Evolutionary conservation across 208 protist species (phyloP).

Genomic region (Crithidia sp.): DNA sequence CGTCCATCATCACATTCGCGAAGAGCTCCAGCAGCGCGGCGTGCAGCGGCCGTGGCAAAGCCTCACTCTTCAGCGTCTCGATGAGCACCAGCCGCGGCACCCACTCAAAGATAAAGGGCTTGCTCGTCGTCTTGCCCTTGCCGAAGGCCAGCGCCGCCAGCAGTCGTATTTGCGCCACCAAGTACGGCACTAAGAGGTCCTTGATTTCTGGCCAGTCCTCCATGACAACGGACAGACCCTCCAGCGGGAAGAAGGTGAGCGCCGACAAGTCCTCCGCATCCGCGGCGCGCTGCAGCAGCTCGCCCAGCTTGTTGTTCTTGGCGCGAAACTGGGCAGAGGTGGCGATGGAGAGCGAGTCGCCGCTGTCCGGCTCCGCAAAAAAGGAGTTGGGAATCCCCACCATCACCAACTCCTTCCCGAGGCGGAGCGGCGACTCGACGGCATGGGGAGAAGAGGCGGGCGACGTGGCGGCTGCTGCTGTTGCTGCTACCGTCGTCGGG

Average conservation of each 20-base stretch:
- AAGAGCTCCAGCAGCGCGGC: conserved; percentile 47
- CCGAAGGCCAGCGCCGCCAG: conserved; percentile 40
- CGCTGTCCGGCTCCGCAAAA: conserved; percentile 21
- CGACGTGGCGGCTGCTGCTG: not conserved
- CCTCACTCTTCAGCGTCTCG: conserved; percentile 23
- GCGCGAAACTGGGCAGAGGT: conserved; percentile 34
- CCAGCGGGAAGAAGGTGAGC: conserved; percentile 42
- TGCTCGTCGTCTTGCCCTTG: conserved; percentile 14
- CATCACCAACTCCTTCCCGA: conserved; percentile 21
- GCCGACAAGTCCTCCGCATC: conserved; percentile 23
- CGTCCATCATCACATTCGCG: conserved; percentile 34
- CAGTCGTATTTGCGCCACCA: conserved; percentile 39
- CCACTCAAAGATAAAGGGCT: conserved; percentile 36
- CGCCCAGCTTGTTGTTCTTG: conserved; percentile 27
- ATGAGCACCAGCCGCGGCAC: conserved; percentile 38
- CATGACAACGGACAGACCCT: conserved; percentile 32
- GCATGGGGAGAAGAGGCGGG: conserved; percentile 1
- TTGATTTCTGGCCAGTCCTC: conserved; percentile 41
- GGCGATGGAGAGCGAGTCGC: conserved; percentile 32
- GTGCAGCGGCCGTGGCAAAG: conserved; percentile 37
- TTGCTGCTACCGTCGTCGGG: not conserved
- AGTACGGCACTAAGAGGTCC: conserved; percentile 42
- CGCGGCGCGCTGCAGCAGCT: conserved; percentile 35
- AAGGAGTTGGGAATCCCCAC: conserved; percentile 42
- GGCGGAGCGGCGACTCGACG: conserved; percentile 3